These are phyloP conservation scores for Hypoxylon sp. DNA, from an alignment of 2,329 filamentous ascomycete genomes.

Conservation along the genomic window DNA sequence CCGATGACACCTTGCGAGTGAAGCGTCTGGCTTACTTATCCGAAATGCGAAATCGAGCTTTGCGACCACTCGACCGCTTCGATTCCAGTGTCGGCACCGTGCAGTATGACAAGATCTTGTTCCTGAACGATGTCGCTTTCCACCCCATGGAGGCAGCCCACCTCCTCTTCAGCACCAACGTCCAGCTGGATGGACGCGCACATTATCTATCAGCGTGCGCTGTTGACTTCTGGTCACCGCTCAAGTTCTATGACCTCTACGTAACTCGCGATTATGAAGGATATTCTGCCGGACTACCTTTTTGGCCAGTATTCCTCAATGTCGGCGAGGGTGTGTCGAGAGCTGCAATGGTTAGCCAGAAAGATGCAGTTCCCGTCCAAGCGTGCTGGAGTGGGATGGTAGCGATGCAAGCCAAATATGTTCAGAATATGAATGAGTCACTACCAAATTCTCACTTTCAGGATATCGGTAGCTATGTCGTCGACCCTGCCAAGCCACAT, in stretches of 20 bases:
- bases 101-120: constrained; percentile 69
- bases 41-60: constrained; percentile 77
- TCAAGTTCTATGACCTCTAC: constrained; percentile 80
- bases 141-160: constrained; percentile 65
- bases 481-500: constrained; percentile 52
- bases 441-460: constrained; percentile 54
- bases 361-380: constrained; percentile 75
- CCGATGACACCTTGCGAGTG: constrained; percentile 71
- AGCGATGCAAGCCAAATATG: constrained; percentile 71
- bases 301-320: constrained; percentile 75
- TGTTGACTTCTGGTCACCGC: constrained; percentile 75
- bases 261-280: constrained; percentile 76
- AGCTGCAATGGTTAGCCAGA: constrained; percentile 70
- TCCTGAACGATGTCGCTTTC: constrained; percentile 75
- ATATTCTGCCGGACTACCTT: constrained; percentile 70
- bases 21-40: constrained; percentile 82
- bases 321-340: constrained; percentile 67
- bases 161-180: constrained; percentile 72
- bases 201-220: constrained; percentile 78
- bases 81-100: constrained; percentile 52
- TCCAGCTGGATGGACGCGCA: constrained; percentile 62
- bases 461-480: constrained; percentile 51
- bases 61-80: constrained; percentile 70
- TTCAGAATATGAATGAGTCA: constrained; percentile 58
- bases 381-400: constrained; percentile 86